Evolutionary conservation across 441 rosid species (phyloP), one percentile per base, ranked within the genome.

Genomic region (Bruguiera hainesii): DNA sequence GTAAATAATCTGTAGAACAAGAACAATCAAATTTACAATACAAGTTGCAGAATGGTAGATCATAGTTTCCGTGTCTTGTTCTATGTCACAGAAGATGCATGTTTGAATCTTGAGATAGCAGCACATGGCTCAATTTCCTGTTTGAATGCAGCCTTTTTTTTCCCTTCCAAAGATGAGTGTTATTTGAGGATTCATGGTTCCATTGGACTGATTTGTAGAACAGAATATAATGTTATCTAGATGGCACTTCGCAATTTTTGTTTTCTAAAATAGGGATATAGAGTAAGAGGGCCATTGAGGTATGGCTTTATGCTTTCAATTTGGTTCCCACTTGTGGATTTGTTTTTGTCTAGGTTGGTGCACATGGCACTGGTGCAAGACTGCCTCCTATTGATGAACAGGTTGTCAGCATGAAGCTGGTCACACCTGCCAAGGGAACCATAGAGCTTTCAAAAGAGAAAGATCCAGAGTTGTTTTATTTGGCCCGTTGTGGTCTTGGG

Each of bases 321-420:
- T 63, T 56, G 55, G 29, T 63, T 60, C 42, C 30, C 56, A 10
- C 3, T 68, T 48, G 21, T 25, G 42, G 39, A 29, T 64, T 62
- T 64, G 39, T 42, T 56, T 71, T 8, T 73, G 48, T 66, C 68
- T 73, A 93, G 97, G 97, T 94, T 67, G 99, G 97, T 62, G 99
- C 99, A 20, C 99, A 90, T 75, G 98, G 98, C 69, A 92, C 97
- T 15, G 98, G 99, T 72, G 98, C 98, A 70, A 84, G 83, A 69
- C 75, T 95, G 85, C 98, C 96, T 72, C 99, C 98, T 52, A 86
- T 95, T 69, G 99, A 95, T 60, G 99, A 92, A 76, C 98, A 95
- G 78, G 89, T 92, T 63, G 75, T 92, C 69, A 87, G 95, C 77
- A 81, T 92, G 94, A 91, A 90, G 74, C 73, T 91, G 79, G 96